Evolutionary conservation across 2,329 filamentous ascomycete genomes (phyloP).

Genomic region (Colletotrichum sp.): DNA sequence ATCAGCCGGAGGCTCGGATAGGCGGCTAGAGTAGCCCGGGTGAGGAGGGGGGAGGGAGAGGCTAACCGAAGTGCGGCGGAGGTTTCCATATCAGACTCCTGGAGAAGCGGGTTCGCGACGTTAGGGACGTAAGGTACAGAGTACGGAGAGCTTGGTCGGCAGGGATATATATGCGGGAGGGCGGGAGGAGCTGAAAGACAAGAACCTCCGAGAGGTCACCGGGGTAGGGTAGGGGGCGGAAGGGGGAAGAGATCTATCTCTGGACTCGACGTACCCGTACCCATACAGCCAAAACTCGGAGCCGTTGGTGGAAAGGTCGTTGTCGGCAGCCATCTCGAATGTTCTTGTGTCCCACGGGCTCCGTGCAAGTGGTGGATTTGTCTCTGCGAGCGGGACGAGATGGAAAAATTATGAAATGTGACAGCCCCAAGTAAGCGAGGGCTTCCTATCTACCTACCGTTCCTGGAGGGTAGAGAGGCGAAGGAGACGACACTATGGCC

Average conservation of each 20-base stretch:
- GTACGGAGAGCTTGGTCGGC: neutral
- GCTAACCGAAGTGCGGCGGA: conserved; percentile 88
- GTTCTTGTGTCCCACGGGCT: neutral
- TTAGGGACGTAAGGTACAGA: neutral
- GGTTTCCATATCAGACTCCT: conserved; percentile 98
- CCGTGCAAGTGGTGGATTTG: neutral
- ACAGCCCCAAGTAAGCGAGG: neutral
- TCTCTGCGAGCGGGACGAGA: neutral
- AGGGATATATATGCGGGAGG: conserved; percentile 7
- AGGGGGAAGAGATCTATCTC: neutral
- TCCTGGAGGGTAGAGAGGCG: neutral
- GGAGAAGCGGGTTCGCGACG: neutral
- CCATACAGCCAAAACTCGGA: conserved; percentile 95
- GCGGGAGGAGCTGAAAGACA: neutral
- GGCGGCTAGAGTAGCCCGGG: neutral
- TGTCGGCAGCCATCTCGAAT: conserved; percentile 40
- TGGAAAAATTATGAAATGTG: neutral
- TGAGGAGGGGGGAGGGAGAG: neutral
- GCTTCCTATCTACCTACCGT: neutral
- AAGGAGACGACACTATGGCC: neutral
- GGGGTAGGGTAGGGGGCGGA: neutral
- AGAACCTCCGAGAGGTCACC: neutral
- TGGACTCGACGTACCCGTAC: conserved; percentile 73
- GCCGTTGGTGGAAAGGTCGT: conserved; percentile 33
- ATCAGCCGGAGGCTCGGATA: conserved; percentile 19